A percentile compares a stretch with the other conserved stretches of the same genome.
These are phyloP conservation scores for Tulasnella sp. DNA, from an alignment of 768 basidiomycete species.

Conservation along the genomic window DNA sequence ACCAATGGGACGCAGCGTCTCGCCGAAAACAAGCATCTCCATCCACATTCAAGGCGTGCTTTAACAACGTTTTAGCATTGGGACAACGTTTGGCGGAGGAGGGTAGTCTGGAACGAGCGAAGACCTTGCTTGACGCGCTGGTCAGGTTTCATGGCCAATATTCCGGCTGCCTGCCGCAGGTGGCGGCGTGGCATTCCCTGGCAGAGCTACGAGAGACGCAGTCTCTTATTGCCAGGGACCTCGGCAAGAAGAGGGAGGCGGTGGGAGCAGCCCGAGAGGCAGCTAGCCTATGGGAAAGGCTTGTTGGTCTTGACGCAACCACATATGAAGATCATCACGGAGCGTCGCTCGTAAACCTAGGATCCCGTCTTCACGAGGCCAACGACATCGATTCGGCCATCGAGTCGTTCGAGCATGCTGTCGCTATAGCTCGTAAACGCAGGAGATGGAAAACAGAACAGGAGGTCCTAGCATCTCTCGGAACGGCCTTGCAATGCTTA, in stretches of 20 bases:
- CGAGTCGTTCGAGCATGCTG: not conserved
- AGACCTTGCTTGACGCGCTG: not conserved
- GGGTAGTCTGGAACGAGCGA: not conserved
- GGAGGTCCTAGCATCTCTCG: constrained; percentile 11
- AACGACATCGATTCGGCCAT: constrained; percentile 14
- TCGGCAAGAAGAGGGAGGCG: not conserved
- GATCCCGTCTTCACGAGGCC: constrained; percentile 14
- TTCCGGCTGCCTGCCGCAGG: not conserved
- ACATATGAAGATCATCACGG: not conserved
- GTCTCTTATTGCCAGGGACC: not conserved
- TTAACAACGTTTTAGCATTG: not conserved
- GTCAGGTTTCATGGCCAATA: not conserved
- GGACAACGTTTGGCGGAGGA: not conserved
- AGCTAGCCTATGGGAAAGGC: constrained; percentile 1
- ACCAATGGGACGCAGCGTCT: not conserved
- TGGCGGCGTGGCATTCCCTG: not conserved
- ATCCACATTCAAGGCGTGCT: not conserved
- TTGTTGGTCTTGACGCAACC: not conserved
- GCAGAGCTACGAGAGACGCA: not conserved
- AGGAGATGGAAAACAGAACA: not conserved
- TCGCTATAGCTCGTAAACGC: not conserved
- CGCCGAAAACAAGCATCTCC: not conserved
- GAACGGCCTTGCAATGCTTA: constrained; percentile 7
- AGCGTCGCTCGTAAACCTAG: constrained; percentile 22
- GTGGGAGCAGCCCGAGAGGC: constrained; percentile 7